These are phyloP conservation scores for Rosa chinensis DNA, from an alignment of 306 rosid genomes.

Conservation along the genomic window DNA sequence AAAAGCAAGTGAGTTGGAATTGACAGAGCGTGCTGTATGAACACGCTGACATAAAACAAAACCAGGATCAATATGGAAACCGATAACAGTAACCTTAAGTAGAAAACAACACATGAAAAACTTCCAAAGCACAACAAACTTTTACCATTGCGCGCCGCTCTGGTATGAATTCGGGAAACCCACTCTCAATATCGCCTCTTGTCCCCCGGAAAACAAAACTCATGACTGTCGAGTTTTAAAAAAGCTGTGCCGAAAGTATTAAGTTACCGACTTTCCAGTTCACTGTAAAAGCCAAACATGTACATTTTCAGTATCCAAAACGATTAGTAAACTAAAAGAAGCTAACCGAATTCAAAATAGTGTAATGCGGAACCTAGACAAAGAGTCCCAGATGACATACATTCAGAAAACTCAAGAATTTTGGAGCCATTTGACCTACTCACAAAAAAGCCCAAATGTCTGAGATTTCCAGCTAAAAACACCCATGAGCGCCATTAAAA, in stretches of 20 bases:
- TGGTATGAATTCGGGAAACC: slow-evolving; percentile 71
- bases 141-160: slow-evolving; percentile 84
- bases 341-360: background rate
- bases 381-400: background rate
- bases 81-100: background rate
- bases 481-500: background rate
- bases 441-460: background rate
- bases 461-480: background rate
- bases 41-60: slow-evolving; percentile 48
- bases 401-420: background rate
- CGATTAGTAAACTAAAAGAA: background rate
- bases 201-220: slow-evolving; percentile 92
- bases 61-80: background rate
- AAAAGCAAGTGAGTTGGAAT: slow-evolving; percentile 88
- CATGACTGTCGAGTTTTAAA: slow-evolving; percentile 45
- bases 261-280: background rate
- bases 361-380: background rate
- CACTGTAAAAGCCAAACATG: background rate
- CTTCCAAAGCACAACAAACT: background rate
- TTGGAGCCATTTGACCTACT: background rate
- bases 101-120: background rate
- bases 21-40: slow-evolving; percentile 70
- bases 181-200: slow-evolving; percentile 78
- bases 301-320: background rate
- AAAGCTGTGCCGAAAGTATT: slow-evolving; percentile 8